Evolutionary conservation across 352 stramenopile species (phyloP).

Genomic region (Phytophthora meadii): DNA sequence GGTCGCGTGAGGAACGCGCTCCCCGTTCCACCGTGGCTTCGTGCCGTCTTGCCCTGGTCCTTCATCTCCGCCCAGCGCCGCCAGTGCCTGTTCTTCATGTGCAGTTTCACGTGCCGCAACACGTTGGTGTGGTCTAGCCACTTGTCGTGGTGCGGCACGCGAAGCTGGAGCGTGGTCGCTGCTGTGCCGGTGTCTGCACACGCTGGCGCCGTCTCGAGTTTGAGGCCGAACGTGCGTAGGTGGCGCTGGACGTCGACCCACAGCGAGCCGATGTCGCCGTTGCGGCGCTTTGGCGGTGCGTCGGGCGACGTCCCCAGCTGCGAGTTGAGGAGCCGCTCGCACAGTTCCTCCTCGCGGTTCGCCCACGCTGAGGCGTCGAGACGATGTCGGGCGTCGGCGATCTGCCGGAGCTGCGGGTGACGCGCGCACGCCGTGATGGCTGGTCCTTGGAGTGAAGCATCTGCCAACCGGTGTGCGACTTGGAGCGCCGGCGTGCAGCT

Average conservation of each 20-base stretch:
- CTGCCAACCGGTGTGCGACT: slow-evolving; percentile 15
- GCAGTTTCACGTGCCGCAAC: slow-evolving; percentile 24
- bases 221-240: not conserved
- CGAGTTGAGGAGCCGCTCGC: too few species aligned
- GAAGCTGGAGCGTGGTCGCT: slow-evolving; percentile 2
- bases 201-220: slow-evolving; percentile 1
- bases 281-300: not conserved
- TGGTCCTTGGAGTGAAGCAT: slow-evolving; percentile 15
- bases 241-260: slow-evolving; percentile 17
- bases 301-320: not conserved
- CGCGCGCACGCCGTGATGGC: slow-evolving; percentile 6
- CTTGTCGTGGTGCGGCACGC: slow-evolving; percentile 15
- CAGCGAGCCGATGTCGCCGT: slow-evolving; percentile 16
- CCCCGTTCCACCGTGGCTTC: too few species aligned
- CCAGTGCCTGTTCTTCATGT: slow-evolving; percentile 18
- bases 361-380: not conserved
- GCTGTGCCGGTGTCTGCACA: not conserved
- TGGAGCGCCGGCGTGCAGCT: slow-evolving; percentile 16
- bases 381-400: slow-evolving; percentile 1
- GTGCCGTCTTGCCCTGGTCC: slow-evolving; percentile 16
- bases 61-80: too few species aligned
- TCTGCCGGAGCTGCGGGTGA: slow-evolving; percentile 17
- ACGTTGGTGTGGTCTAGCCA: slow-evolving; percentile 7
- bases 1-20: slow-evolving; percentile 18
- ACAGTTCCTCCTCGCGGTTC: slow-evolving; percentile 7